These are phyloP conservation scores for Termitomyces sp. DNA, from an alignment of 768 basidiomycete genomes.

Conservation along the genomic window DNA sequence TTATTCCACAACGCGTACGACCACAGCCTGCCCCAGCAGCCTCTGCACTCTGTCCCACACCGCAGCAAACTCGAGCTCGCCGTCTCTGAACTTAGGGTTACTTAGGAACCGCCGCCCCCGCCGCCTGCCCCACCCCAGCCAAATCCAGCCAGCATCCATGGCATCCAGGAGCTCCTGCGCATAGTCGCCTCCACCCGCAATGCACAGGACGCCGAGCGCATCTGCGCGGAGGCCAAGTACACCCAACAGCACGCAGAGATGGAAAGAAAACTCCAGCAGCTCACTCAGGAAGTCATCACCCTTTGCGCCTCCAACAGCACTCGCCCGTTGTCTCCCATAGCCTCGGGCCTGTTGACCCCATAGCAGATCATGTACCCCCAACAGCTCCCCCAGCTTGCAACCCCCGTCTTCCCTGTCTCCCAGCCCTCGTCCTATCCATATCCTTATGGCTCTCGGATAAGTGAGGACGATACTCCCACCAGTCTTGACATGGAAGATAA, in stretches of 20 bases:
- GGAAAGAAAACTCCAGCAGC: slow-evolving; percentile 47
- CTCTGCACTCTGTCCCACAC: slow-evolving; percentile 19
- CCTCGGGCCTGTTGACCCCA: too few relatives aligned
- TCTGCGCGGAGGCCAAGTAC: slow-evolving; percentile 53
- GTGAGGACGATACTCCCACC: too few relatives aligned
- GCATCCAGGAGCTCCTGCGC: slow-evolving; percentile 57
- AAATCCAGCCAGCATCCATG: slow-evolving; percentile 30
- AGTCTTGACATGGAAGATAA: slow-evolving; percentile 88
- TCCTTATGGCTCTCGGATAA: too few relatives aligned
- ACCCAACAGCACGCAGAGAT: slow-evolving; percentile 50
- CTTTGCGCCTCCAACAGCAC: slow-evolving; percentile 23
- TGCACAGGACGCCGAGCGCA: slow-evolving; percentile 54
- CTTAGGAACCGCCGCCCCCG: slow-evolving; percentile 30
- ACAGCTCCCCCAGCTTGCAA: slow-evolving; percentile 12
- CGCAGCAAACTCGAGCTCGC: slow-evolving; percentile 61
- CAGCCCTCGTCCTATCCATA: slow-evolving; percentile 24
- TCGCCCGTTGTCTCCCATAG: too few relatives aligned
- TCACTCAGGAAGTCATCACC: slow-evolving; percentile 46
- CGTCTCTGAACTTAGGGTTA: too few relatives aligned
- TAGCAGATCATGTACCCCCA: too few relatives aligned
- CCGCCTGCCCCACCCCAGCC: slow-evolving; percentile 22
- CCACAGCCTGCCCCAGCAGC: too few relatives aligned
- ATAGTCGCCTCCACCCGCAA: slow-evolving; percentile 51
- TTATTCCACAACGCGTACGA: too few relatives aligned
- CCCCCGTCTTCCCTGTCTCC: slow-evolving; percentile 33